Base-by-base conservation (phyloP, 805 yeast genomes). In the Jamesozyma lodderae region DNA sequence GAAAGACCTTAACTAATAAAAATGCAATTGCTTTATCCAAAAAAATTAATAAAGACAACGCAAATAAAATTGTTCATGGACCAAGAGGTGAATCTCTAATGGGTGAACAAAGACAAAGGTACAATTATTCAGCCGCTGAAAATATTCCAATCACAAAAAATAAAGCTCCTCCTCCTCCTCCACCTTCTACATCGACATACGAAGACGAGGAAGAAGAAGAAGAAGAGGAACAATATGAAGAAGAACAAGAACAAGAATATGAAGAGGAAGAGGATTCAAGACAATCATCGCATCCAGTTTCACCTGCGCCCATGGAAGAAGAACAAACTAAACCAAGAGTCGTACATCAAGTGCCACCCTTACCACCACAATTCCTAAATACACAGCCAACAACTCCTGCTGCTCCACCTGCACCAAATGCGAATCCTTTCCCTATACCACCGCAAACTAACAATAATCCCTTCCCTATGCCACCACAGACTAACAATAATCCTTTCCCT, bases 21-120 rank as follows among this genome's bases (percentile, higher is more conserved):
- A 85, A 84, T 51, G 96, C 96, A 3, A 73, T 88, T 46, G 92
- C 88, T 8, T 64, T 85, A 57, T 77, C 80, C 57, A 77, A 74
- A 52, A 66, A 66, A 75, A 52, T 46, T 49, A 75, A 40, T 77
- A 75, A 59, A 56, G 86, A 57, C 55, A 69, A 34, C 60, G 84
- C 53, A 60, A 76, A 47, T 50, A 77, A 55, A 85, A 92, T 38
- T 82, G 88, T 17, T 80, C 35, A 23, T 64, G 90, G 59, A 81
- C 77, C 72, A 42, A 52, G 57, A 36, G 64, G 61, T 10, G 64
- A 53, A 43, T 47, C 57, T 6, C 45, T 54, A 21, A 45, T 51
- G 20, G 47, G 53, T 25, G 49, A 43, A 42, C 63, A 58, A 40
- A 53, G 57, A 42, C 57, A 49, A 30, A 48, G 64, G 28, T 53